Evolutionary conservation across 2,329 filamentous ascomycete genomes (phyloP), one percentile per base, ranked within the genome.

Genomic region (Talaromyces islandicus): DNA sequence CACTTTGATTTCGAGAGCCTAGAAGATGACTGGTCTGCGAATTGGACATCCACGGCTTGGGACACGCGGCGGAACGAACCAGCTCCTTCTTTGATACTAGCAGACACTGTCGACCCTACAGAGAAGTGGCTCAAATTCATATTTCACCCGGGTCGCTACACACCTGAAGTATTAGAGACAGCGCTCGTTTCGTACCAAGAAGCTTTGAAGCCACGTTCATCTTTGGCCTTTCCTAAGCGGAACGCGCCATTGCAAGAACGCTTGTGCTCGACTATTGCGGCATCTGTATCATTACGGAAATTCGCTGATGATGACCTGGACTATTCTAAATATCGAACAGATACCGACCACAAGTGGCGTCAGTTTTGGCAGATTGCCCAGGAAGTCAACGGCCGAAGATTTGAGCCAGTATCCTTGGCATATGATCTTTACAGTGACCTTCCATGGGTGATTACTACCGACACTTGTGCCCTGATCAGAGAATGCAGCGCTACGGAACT

Each of bases 101-200:
- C 84, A 62, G 88, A 91, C 68, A 77, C 87, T 35, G 82, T 85
- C 30, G 88, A 92, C 73, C 80, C 86, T 7, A 88, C 88, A 0
- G 91, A 96, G 67, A 89, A 89, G 71, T 99, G 94, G 94, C 78
- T 97, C 9, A 82, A 89, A 29, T 89, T 89, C 65, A 85, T 99
- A 60, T 83, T 97, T 67, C 87, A 85, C 61, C 93, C 94, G 1
- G 91, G 91, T 17, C 86, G 89, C 58, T 97, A 95, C 70, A 89
- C 90, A 0, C 83, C 81, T 35, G 82, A 90, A 7, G 92, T 91
- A 0, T 80, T 99, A 14, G 91, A 96, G 71, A 91, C 91, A 17
- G 90, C 92, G 1, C 78, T 97, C 35, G 81, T 84, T 27, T 89
- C 96, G 60, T 97, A 95, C 68, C 88, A 91, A 71, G 85, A 87